phyloP scores from a whole-genome alignment of 2,329 filamentous ascomycete genomes.

The Cercospora sojina region DNA sequence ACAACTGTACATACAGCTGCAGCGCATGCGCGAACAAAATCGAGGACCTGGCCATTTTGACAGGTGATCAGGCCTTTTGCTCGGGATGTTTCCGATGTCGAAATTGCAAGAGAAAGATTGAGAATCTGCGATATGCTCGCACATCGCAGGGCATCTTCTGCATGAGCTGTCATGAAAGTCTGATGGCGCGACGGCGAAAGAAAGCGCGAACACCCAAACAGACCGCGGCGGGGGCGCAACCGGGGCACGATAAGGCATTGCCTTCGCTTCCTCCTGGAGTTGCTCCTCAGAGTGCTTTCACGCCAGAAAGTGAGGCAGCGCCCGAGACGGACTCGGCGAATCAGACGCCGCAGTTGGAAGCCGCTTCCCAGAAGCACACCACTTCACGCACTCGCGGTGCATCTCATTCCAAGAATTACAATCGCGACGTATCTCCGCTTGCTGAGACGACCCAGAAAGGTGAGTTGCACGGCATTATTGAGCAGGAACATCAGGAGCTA shows the following conservation, averaged over 20 bases:
- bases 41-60: constrained; percentile 94
- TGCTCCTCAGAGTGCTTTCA: constrained; percentile 61
- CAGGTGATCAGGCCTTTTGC: constrained; percentile 96
- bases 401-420: constrained; percentile 24
- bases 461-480: constrained; percentile 26
- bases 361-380: constrained; percentile 35
- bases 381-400: constrained; percentile 32
- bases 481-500: constrained; percentile 5
- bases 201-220: constrained; percentile 60
- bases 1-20: constrained; percentile 99
- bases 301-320: constrained; percentile 55
- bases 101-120: constrained; percentile 98
- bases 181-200: constrained; percentile 91
- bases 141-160: constrained; percentile 99
- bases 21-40: constrained; percentile 97
- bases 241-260: constrained; percentile 72
- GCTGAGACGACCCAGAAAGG: constrained; percentile 38
- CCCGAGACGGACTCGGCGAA: constrained; percentile 62
- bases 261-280: constrained; percentile 83
- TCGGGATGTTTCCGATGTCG: constrained; percentile 95
- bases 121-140: constrained; percentile 94
- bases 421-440: constrained; percentile 39
- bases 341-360: constrained; percentile 67
- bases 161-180: constrained; percentile 96
- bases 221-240: constrained; percentile 55